These are phyloP conservation scores for Ophiocordyceps sinensis DNA, from an alignment of 2,329 filamentous ascomycete genomes.

Conservation along the genomic window DNA sequence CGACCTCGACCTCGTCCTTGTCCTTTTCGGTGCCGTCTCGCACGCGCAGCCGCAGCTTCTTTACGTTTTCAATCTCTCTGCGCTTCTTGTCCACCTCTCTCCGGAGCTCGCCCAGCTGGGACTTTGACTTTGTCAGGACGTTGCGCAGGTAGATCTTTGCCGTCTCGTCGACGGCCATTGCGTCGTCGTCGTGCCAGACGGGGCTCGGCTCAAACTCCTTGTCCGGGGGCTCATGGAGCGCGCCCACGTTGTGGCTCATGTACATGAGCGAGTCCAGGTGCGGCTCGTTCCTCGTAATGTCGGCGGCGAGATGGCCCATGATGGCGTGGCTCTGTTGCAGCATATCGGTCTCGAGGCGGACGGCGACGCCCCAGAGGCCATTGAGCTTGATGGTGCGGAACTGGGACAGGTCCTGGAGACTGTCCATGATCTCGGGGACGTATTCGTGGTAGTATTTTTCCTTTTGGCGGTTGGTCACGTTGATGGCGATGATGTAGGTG, in stretches of 20 bases:
- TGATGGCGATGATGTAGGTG: constrained; percentile 91
- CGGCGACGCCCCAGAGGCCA: constrained; percentile 67
- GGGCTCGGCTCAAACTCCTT: constrained; percentile 87
- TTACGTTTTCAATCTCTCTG: constrained; percentile 68
- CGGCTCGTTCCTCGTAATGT: constrained; percentile 80
- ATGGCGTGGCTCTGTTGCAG: constrained; percentile 59
- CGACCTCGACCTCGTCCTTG: constrained; percentile 74
- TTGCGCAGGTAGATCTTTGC: constrained; percentile 89
- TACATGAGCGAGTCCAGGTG: constrained; percentile 97
- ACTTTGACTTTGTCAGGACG: constrained; percentile 79
- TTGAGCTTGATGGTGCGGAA: constrained; percentile 78
- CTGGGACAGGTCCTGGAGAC: constrained; percentile 85
- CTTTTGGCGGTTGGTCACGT: constrained; percentile 95
- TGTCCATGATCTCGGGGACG: constrained; percentile 83
- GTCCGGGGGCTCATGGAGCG: constrained; percentile 72
- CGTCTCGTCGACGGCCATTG: constrained; percentile 72
- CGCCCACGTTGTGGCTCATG: constrained; percentile 72
- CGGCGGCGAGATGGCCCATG: constrained; percentile 57
- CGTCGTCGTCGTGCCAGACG: constrained; percentile 88
- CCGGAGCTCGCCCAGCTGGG: constrained; percentile 64
- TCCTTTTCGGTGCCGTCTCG: constrained; percentile 68
- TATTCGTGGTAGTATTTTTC: constrained; percentile 97
- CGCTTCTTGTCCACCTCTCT: constrained; percentile 76
- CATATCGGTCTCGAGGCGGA: constrained; percentile 66
- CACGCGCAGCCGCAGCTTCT: constrained; percentile 58